A percentile compares a stretch with the other conserved stretches of the same genome.
Evolutionary conservation across 495 filamentous ascomycete genomes (phyloP).

Genomic region (Podospora didyma): DNA sequence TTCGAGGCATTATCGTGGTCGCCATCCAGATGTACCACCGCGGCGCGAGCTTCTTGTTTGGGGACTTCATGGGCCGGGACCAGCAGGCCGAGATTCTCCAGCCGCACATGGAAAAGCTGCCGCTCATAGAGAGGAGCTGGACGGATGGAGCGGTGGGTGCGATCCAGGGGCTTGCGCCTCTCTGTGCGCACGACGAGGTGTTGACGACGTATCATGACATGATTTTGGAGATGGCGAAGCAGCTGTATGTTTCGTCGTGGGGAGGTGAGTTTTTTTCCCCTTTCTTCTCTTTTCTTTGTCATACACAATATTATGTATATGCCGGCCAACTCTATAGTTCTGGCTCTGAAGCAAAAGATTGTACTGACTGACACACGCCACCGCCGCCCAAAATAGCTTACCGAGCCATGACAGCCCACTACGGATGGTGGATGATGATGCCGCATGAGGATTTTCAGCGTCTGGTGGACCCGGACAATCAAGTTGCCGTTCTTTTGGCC

Average conservation of each 20-base stretch:
- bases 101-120: slow-evolving; percentile 30
- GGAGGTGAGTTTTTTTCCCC: slow-evolving; percentile 15
- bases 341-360: neutral
- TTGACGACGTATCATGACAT: slow-evolving; percentile 32
- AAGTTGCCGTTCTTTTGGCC: slow-evolving; percentile 46
- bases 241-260: slow-evolving; percentile 29
- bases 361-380: neutral
- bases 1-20: slow-evolving; percentile 54
- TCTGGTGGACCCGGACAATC: slow-evolving; percentile 48
- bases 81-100: slow-evolving; percentile 23
- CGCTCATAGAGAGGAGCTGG: slow-evolving; percentile 31
- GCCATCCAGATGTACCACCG: slow-evolving; percentile 44
- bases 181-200: slow-evolving; percentile 16
- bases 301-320: too few species aligned
- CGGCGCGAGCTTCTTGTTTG: slow-evolving; percentile 45
- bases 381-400: slow-evolving; percentile 25
- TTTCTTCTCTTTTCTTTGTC: neutral
- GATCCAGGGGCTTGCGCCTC: slow-evolving; percentile 31
- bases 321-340: too few species aligned
- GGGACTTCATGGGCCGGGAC: slow-evolving; percentile 29
- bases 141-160: slow-evolving; percentile 31
- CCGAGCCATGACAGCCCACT: slow-evolving; percentile 32
- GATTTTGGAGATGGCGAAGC: slow-evolving; percentile 28
- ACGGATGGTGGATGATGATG: slow-evolving; percentile 49
- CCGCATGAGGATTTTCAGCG: slow-evolving; percentile 49